Evolutionary conservation across 257 asterid genomes (phyloP).

Genomic region (Nicotiana tabacum): DNA sequence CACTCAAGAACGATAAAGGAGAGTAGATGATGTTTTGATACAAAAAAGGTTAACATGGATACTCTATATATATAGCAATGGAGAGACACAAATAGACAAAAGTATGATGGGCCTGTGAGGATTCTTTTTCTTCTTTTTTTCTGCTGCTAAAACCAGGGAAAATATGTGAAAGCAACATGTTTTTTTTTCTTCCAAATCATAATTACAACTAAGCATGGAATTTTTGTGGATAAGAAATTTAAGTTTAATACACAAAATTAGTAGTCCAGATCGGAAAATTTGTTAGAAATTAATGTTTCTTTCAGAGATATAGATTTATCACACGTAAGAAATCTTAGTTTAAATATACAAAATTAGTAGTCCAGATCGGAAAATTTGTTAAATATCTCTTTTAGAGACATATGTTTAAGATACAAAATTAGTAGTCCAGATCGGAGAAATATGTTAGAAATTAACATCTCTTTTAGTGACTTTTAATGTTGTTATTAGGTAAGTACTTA

Average conservation of each 20-base stretch:
- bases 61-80: constrained; percentile 26
- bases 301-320: not conserved
- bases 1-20: not conserved
- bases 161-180: not conserved
- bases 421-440: not conserved
- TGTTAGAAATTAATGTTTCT: not conserved
- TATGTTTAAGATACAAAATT: not conserved
- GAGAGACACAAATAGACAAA: constrained; percentile 2
- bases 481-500: not conserved
- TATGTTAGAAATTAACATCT: not conserved
- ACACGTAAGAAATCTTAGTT: not conserved
- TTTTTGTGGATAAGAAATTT: not conserved
- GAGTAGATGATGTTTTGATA: not conserved
- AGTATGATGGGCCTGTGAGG: not conserved
- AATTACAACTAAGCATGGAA: constrained; percentile 12
- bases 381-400: not conserved
- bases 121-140: not conserved
- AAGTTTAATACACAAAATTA: not conserved
- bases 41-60: constrained; percentile 6
- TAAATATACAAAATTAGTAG: not conserved
- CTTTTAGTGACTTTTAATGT: not conserved
- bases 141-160: not conserved
- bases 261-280: not conserved
- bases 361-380: not conserved
- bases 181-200: too few species aligned